These are phyloP conservation scores for Aspergillus steynii DNA, from an alignment of 495 filamentous ascomycete species.

Conservation along the genomic window DNA sequence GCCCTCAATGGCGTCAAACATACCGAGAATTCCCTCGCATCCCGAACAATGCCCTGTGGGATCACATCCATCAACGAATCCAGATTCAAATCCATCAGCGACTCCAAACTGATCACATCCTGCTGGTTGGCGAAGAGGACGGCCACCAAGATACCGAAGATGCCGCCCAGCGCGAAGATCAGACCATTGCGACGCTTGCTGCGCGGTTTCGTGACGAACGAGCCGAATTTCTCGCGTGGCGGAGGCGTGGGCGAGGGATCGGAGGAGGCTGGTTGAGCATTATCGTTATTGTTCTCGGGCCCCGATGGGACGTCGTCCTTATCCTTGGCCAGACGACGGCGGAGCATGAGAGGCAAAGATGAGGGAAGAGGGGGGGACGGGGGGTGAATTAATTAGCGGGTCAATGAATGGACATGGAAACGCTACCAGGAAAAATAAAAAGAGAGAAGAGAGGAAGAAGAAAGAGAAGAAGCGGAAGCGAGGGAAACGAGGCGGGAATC, in stretches of 20 bases:
- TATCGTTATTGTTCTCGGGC: conserved; percentile 13
- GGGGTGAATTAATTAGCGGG: conserved; percentile 8
- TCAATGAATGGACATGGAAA: conserved; percentile 6
- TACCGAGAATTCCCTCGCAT: conserved; percentile 83
- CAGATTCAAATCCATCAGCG: conserved; percentile 78
- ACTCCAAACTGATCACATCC: conserved; percentile 80
- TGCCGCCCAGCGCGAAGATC: conserved; percentile 78
- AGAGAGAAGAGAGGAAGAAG: conserved; percentile 1
- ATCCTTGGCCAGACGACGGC: conserved; percentile 44
- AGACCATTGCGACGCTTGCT: conserved; percentile 71
- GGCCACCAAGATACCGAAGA: conserved; percentile 80
- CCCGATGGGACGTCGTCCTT: conserved; percentile 20
- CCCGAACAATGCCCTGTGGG: conserved; percentile 75
- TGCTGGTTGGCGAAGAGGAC: conserved; percentile 82
- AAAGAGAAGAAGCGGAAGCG: not conserved
- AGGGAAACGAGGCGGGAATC: conserved; percentile 20
- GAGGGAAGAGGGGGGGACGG: conserved; percentile 11
- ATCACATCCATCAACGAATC: conserved; percentile 80
- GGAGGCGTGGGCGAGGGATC: not conserved
- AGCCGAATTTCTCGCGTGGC: conserved; percentile 32
- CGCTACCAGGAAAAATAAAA: conserved; percentile 9
- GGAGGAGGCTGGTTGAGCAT: not conserved
- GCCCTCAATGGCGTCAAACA: conserved; percentile 7
- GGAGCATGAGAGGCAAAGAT: conserved; percentile 38
- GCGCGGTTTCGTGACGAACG: conserved; percentile 49